Evolutionary conservation across 129 eudicot species (phyloP), one percentile per base, ranked within the genome.

Genomic region (Rutidosis leptorrhynchoides): DNA sequence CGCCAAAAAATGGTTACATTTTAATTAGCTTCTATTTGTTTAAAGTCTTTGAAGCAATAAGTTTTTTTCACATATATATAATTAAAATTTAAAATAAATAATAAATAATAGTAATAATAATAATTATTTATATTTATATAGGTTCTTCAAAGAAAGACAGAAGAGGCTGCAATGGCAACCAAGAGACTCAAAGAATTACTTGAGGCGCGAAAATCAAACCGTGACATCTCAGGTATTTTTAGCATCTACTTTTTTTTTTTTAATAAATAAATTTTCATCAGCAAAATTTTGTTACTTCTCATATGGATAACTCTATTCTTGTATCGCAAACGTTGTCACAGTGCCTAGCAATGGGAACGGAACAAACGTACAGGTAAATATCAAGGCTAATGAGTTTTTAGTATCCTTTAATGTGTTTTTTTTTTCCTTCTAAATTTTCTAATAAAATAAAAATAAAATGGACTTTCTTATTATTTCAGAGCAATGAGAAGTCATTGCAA

Each of bases 81-180:
- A 61, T 63, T 14, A 4, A 9, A 22, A n/a, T n/a, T n/a, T n/a
- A n/a, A n/a, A n/a, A n/a, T n/a, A n/a, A n/a, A n/a, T n/a, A n/a
- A n/a, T n/a, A n/a, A n/a, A n/a, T n/a, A n/a, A n/a, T n/a, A n/a
- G n/a, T n/a, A n/a, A n/a, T n/a, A n/a, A n/a, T n/a, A n/a, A n/a
- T n/a, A n/a, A n/a, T n/a, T n/a, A n/a, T n/a, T n/a, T n/a, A n/a
- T n/a, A n/a, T n/a, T 71, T 73, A 15, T 51, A 71, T 82, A 94
- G 99, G 99, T 94, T 77, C 97, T 94, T 65, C 99, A 94, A 76
- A 78, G 99, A 79, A 94, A 94, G 80, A 94, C 97, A 58, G 99
- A 94, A 78, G 99, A 94, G 83, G 99, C 99, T 81, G 97, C 99
- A 71, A 82, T 94, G 95, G 97, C 97, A 16, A 94, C 99, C 71